These are phyloP conservation scores for Ascochyta lentis DNA, from an alignment of 2,329 filamentous ascomycete genomes.

Conservation along the genomic window DNA sequence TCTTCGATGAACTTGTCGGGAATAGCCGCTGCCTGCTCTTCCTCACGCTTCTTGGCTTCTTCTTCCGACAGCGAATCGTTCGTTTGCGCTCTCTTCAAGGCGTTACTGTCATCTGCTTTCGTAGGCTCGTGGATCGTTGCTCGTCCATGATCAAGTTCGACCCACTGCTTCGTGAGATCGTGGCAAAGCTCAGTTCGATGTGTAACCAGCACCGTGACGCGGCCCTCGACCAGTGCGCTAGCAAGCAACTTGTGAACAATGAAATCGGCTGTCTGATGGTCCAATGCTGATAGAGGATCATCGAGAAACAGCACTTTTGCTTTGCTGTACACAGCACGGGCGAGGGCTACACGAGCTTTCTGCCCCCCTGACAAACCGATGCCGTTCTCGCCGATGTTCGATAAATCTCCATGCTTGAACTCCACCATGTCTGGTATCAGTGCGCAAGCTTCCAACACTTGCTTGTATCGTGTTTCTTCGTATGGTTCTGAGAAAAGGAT, in stretches of 20 bases:
- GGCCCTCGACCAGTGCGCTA: constrained; percentile 60
- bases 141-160: constrained; percentile 70
- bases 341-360: constrained; percentile 66
- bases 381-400: constrained; percentile 67
- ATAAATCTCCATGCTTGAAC: constrained; percentile 69
- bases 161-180: constrained; percentile 73
- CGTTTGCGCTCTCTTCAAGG: constrained; percentile 50
- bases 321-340: constrained; percentile 65
- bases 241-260: constrained; percentile 65
- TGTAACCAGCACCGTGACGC: constrained; percentile 66
- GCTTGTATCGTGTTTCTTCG: constrained; percentile 71
- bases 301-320: constrained; percentile 64
- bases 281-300: constrained; percentile 66
- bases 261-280: constrained; percentile 68
- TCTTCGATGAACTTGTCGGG: constrained; percentile 82
- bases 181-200: constrained; percentile 75
- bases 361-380: constrained; percentile 68
- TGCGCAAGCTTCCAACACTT: constrained; percentile 71
- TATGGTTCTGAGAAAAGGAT: constrained; percentile 71
- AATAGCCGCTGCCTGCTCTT: constrained; percentile 58
- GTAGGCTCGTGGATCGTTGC: constrained; percentile 54
- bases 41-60: constrained; percentile 44
- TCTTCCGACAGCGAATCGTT: constrained; percentile 46
- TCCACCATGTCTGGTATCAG: constrained; percentile 66
- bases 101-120: constrained; percentile 54